Base-by-base conservation (phyloP, 371 early-diverging fungal species). In the Mortierella sp. region DNA sequence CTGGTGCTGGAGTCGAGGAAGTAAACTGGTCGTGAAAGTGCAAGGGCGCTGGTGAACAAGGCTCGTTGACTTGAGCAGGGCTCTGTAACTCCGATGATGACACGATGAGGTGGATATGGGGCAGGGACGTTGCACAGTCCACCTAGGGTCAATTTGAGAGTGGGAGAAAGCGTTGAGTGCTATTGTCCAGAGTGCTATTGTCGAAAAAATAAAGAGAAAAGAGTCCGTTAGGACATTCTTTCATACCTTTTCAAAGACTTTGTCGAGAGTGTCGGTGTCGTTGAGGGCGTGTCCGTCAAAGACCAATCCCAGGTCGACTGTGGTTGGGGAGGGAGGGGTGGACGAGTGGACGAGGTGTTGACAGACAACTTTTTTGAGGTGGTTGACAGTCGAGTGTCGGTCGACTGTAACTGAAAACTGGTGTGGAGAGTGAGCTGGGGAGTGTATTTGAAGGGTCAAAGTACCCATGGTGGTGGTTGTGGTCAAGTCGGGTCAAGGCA, bases 181-280 rank as follows among this genome's bases (percentile, higher is more conserved):
- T 22, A 2, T 50, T 6, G 50, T n/a, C 50, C 24, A 24, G 50
- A 9, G 22, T 50, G 50, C n/a, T n/a, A n/a, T n/a, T n/a, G n/a
- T n/a, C n/a, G n/a, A n/a, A n/a, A n/a, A n/a, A n/a, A n/a, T n/a
- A 50, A 24, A 14, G 24, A 50, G 7, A 19, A 19, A 19, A 11
- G 37, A 22, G 26, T 31, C 37, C 19, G 52, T 19, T n/a, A n/a
- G 22, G 45, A 19, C 22, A 34, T 8, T 48, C 0, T 13, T 5
- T 4, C 26, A 8, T 70, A 68, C 74, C 68, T 74, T 74, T 43
- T 63, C 74, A 61, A 68, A 74, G 24, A 74, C 45, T 5, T 63
- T 68, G 45, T 61, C 68, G 16, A 74, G 40, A 2, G 50, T 40
- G 16, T 74, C 74, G 24, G 55, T 41, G 64, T 74, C 68, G 24